phyloP scores from a whole-genome alignment of 2,329 filamentous ascomycete genomes.

The Aspergillus quadricinctus region DNA sequence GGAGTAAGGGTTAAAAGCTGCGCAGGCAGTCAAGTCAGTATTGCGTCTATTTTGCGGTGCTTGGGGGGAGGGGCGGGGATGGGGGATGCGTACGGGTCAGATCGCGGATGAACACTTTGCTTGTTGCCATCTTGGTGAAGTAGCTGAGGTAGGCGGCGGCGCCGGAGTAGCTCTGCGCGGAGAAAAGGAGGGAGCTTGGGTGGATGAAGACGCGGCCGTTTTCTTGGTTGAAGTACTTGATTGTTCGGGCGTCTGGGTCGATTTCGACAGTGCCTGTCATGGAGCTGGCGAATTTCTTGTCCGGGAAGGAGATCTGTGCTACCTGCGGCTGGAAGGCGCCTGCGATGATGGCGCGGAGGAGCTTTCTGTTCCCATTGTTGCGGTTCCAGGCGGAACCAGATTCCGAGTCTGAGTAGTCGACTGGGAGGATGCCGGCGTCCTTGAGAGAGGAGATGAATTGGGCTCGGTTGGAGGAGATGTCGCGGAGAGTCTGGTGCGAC shows the following conservation, averaged over 20 bases:
- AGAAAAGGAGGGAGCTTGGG: slow-evolving; percentile 81
- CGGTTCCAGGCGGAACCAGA: slow-evolving; percentile 30
- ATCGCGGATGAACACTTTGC: slow-evolving; percentile 87
- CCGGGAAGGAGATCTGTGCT: slow-evolving; percentile 85
- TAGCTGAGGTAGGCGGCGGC: slow-evolving; percentile 78
- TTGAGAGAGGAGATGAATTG: slow-evolving; percentile 84
- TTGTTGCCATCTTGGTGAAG: slow-evolving; percentile 86
- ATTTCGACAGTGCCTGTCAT: slow-evolving; percentile 86
- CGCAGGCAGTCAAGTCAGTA: not conserved
- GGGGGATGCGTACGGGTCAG: slow-evolving; percentile 64
- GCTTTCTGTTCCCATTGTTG: slow-evolving; percentile 37
- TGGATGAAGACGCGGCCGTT: slow-evolving; percentile 89
- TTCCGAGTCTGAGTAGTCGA: slow-evolving; percentile 42
- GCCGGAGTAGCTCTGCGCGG: slow-evolving; percentile 70
- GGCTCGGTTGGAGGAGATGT: slow-evolving; percentile 79
- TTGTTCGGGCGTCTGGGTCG: slow-evolving; percentile 85
- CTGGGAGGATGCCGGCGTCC: slow-evolving; percentile 73
- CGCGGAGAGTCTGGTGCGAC: slow-evolving; percentile 74
- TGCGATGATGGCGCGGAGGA: slow-evolving; percentile 67
- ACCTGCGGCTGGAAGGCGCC: slow-evolving; percentile 80
- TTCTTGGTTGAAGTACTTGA: slow-evolving; percentile 87
- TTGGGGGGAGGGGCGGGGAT: not conserved
- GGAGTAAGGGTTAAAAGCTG: slow-evolving; percentile 78
- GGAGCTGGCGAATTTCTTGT: slow-evolving; percentile 89
- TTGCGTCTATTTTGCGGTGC: slow-evolving; percentile 3